Evolutionary conservation across 2,329 filamentous ascomycete genomes (phyloP).

Genomic region (Aureobasidium pullulans): DNA sequence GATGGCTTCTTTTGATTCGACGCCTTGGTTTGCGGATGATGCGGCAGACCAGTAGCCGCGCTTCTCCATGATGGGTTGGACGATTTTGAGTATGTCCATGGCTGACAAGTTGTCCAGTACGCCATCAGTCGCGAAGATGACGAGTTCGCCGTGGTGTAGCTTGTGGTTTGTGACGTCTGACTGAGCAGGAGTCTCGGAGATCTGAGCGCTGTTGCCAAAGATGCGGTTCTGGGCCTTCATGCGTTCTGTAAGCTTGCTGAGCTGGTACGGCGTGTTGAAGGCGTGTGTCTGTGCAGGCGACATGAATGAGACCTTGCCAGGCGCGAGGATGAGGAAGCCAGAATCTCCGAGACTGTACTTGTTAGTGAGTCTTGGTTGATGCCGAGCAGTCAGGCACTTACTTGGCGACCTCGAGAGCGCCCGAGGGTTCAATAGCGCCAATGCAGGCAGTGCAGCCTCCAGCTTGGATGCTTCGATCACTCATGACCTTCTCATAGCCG

Average conservation of each 20-base stretch:
- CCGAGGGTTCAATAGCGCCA: constrained; percentile 66
- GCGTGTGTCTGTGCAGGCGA: constrained; percentile 87
- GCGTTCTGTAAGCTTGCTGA: constrained; percentile 76
- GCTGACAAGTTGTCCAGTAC: constrained; percentile 94
- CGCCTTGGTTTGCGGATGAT: background rate
- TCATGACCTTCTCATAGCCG: constrained; percentile 75
- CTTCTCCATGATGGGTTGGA: constrained; percentile 60
- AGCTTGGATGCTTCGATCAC: constrained; percentile 64
- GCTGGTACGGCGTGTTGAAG: constrained; percentile 95
- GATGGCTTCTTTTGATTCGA: background rate
- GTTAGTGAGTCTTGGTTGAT: background rate
- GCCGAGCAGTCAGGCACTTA: constrained; percentile 22
- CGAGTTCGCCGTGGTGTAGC: constrained; percentile 81
- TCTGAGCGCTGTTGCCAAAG: constrained; percentile 63
- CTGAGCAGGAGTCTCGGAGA: constrained; percentile 78
- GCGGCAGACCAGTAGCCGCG: constrained; percentile 25
- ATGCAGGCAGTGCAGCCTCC: constrained; percentile 91
- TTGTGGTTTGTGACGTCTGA: constrained; percentile 70
- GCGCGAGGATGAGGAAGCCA: constrained; percentile 78
- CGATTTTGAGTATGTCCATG: constrained; percentile 76
- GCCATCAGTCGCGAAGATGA: constrained; percentile 91
- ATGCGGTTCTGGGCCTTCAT: constrained; percentile 72
- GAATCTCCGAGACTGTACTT: constrained; percentile 68
- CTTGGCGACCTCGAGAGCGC: constrained; percentile 80
- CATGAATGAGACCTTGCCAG: constrained; percentile 75